These are phyloP conservation scores for Atalantia buxifolia DNA, from an alignment of 345 rosid genomes.

Conservation along the genomic window DNA sequence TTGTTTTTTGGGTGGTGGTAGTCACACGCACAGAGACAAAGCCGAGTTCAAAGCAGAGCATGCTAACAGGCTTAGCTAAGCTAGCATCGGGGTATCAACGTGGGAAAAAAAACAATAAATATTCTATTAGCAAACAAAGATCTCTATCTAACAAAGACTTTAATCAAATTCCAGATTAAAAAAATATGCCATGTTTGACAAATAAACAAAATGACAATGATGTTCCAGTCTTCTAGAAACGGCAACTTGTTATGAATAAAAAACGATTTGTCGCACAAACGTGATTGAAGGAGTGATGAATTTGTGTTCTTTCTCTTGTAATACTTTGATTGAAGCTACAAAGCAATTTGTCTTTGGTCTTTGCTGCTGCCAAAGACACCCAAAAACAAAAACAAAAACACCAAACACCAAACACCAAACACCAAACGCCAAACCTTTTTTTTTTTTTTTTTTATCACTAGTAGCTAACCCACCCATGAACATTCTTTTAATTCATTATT, in stretches of 20 bases:
- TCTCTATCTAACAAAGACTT: too few relatives aligned
- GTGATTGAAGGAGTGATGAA: conserved; percentile 6
- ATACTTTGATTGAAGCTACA: too few relatives aligned
- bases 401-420: not conserved
- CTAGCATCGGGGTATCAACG: too few relatives aligned
- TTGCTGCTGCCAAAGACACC: not conserved
- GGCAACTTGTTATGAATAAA: not conserved
- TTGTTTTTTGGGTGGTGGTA: too few relatives aligned
- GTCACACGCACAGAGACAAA: not conserved
- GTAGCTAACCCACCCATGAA: too few relatives aligned
- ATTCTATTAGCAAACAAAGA: too few relatives aligned
- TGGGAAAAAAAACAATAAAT: not conserved
- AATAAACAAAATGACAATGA: not conserved
- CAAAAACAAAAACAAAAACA: not conserved
- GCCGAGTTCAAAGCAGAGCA: not conserved
- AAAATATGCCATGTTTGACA: not conserved
- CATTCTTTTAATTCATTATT: not conserved
- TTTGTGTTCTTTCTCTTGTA: not conserved
- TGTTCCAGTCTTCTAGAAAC: not conserved
- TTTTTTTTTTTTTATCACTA: too few relatives aligned
- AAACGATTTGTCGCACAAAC: not conserved
- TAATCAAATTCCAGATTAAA: too few relatives aligned
- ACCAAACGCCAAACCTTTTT: not conserved
- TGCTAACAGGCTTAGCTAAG: not conserved
- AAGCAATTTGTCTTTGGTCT: not conserved